phyloP scores from a whole-genome alignment of 495 filamentous ascomycete species.

The Penicillium atrosanguineum region DNA sequence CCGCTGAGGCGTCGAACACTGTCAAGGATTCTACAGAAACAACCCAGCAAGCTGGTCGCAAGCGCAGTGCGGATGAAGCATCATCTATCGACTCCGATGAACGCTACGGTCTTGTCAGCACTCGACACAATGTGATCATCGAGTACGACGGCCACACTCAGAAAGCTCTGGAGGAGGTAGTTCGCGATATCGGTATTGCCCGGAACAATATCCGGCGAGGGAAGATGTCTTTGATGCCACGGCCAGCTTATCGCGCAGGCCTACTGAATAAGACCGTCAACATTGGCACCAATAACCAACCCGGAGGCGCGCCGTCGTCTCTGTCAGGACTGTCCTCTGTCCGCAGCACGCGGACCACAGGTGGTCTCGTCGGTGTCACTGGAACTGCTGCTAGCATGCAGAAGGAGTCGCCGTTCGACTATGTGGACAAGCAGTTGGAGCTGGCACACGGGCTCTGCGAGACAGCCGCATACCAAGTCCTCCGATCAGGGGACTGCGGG shows the following conservation, averaged over 20 bases:
- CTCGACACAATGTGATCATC: conserved; percentile 76
- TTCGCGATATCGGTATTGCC: conserved; percentile 73
- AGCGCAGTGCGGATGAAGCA: conserved; percentile 29
- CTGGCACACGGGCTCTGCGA: conserved; percentile 77
- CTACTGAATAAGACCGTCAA: conserved; percentile 14
- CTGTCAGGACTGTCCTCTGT: conserved; percentile 17
- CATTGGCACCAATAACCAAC: conserved; percentile 1
- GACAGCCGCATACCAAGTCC: conserved; percentile 79
- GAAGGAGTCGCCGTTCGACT: conserved; percentile 55
- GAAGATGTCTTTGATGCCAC: conserved; percentile 46
- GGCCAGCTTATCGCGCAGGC: conserved; percentile 14
- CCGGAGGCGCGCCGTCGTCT: conserved; percentile 7
- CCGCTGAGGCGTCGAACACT: conserved; percentile 6
- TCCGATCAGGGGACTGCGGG: conserved; percentile 77
- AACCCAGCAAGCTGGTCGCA: conserved; percentile 24
- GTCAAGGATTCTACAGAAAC: conserved; percentile 8
- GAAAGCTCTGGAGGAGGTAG: conserved; percentile 72
- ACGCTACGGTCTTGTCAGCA: conserved; percentile 58
- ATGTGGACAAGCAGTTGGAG: conserved; percentile 73
- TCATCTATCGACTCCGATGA: conserved; percentile 30
- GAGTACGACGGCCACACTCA: conserved; percentile 89
- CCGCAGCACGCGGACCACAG: conserved; percentile 30
- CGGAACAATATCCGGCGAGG: conserved; percentile 80
- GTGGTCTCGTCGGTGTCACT: conserved; percentile 18
- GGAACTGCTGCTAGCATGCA: conserved; percentile 9